Evolutionary conservation across 1,139 yeast genomes (phyloP).

Genomic region (Blastobotrys aristatus): DNA sequence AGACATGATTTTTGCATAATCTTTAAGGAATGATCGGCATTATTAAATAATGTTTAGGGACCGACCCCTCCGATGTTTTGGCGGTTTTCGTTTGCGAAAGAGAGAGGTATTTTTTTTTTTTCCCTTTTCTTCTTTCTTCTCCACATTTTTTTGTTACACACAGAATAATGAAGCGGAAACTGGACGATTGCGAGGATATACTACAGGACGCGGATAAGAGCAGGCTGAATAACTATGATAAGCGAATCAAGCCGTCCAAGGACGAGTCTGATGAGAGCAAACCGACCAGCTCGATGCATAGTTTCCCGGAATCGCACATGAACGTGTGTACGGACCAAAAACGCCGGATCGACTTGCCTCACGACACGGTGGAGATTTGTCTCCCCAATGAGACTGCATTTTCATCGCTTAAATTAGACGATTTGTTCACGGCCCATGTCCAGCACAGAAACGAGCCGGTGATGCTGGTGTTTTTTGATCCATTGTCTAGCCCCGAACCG

Average conservation of each 20-base stretch:
- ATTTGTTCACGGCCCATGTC: constrained; percentile 1
- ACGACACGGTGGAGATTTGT: background rate
- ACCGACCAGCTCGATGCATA: background rate
- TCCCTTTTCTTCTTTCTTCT: background rate
- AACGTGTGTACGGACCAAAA: constrained; percentile 13
- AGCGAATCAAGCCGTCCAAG: background rate
- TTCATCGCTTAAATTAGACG: background rate
- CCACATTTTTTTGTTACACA: background rate
- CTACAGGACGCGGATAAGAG: background rate
- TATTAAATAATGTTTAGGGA: too few relatives aligned
- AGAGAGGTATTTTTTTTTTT: background rate
- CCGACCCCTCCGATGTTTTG: too few relatives aligned
- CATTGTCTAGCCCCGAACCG: background rate
- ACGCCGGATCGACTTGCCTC: background rate
- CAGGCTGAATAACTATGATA: background rate
- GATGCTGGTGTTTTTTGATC: constrained; percentile 13
- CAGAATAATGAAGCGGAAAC: background rate
- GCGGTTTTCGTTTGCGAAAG: background rate
- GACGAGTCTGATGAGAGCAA: background rate
- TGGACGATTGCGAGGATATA: background rate
- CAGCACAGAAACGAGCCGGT: constrained; percentile 1
- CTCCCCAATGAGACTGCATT: constrained; percentile 1
- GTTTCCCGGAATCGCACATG: background rate
- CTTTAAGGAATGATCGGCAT: too few relatives aligned
- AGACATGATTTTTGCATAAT: too few relatives aligned